Conservation (phyloP, 208 protist genomes). For the Acanthamoeba lenticulata region DNA sequence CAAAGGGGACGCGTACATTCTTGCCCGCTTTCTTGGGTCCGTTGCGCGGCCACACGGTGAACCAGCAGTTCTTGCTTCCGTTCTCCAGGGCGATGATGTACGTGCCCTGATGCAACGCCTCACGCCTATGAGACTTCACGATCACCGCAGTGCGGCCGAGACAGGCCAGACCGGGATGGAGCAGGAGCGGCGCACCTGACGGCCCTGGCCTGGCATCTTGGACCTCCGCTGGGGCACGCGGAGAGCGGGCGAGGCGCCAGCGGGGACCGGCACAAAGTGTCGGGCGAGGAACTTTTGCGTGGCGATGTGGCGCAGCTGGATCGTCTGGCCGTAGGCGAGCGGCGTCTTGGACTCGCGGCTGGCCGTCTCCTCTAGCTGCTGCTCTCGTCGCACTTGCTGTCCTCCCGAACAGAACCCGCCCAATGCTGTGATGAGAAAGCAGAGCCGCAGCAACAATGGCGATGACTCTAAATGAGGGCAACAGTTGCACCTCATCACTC, state of each 20-base stretch:
- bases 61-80: slow-evolving; percentile 71
- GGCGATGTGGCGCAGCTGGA: slow-evolving; percentile 40
- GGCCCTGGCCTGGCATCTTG: not conserved
- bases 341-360: slow-evolving; percentile 20
- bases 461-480: not conserved
- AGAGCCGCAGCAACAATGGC: not conserved
- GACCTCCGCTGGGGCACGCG: not conserved
- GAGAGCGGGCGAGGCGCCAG: not conserved
- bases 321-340: slow-evolving; percentile 65
- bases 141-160: no score
- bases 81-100: slow-evolving; percentile 51
- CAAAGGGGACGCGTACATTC: slow-evolving; percentile 8
- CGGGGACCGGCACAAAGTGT: not conserved
- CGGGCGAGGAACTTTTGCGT: slow-evolving; percentile 57
- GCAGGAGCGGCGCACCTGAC: not conserved
- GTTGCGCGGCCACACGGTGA: slow-evolving; percentile 56
- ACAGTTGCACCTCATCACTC: not conserved
- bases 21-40: slow-evolving; percentile 51
- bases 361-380: slow-evolving; percentile 27
- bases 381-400: slow-evolving; percentile 49
- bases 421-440: not conserved
- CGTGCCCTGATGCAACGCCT: not conserved
- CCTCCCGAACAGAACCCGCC: no score
- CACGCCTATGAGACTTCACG: no score
- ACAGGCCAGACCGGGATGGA: not conserved